These are phyloP conservation scores for Solanum appendiculatum DNA, from an alignment of 257 asterid species.

Conservation along the genomic window DNA sequence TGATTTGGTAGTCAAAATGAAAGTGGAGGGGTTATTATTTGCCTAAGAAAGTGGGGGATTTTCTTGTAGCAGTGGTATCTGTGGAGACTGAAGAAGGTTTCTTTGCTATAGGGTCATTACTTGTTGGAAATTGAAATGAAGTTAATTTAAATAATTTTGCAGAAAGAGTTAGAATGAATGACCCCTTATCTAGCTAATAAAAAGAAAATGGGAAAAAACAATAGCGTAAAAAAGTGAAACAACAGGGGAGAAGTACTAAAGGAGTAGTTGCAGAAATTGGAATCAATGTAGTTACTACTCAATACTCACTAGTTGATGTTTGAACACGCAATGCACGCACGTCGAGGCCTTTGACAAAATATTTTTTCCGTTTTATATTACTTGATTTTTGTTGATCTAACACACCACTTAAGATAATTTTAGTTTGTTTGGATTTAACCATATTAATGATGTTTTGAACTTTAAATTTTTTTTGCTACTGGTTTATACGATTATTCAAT, in stretches of 20 bases:
- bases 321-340: conserved; percentile 1
- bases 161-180: neutral
- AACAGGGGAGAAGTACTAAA: neutral
- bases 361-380: neutral
- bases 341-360: neutral
- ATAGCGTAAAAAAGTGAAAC: neutral
- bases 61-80: neutral
- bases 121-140: conserved; percentile 14
- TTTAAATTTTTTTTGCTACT: too few species aligned
- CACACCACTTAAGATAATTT: too few species aligned
- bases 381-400: neutral
- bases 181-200: neutral
- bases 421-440: too few species aligned
- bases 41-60: conserved; percentile 24
- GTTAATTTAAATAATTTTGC: neutral
- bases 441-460: too few species aligned
- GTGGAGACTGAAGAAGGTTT: neutral
- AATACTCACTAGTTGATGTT: neutral
- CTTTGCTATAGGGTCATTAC: neutral
- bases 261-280: neutral
- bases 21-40: neutral
- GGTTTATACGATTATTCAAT: too few species aligned
- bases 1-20: conserved; percentile 15
- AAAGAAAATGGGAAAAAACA: neutral
- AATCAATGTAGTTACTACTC: conserved; percentile 2